Evolutionary conservation across 305 asterid species (phyloP).

Genomic region (Nicotiana rustica): DNA sequence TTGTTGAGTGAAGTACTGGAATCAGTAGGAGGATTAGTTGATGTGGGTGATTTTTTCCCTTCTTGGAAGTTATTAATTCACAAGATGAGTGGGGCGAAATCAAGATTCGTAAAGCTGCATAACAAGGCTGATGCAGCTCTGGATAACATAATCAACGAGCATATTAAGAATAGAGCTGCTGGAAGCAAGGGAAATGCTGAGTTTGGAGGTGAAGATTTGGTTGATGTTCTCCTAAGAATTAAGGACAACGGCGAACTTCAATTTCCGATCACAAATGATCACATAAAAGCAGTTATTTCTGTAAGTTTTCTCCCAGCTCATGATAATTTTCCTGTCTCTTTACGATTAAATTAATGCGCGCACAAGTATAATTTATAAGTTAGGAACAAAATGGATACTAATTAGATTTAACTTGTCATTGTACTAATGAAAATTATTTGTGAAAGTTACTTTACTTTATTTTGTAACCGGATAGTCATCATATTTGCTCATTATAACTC

Average conservation of each 20-base stretch:
- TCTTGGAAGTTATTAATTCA: slow-evolving; percentile 29
- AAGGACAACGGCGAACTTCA: slow-evolving; percentile 30
- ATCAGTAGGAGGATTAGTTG: slow-evolving; percentile 38
- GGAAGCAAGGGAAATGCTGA: neutral
- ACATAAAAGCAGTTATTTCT: slow-evolving; percentile 43
- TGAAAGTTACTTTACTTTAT: too few species aligned
- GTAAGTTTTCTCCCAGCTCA: neutral
- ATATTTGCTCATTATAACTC: too few species aligned
- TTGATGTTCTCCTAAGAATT: slow-evolving; percentile 45
- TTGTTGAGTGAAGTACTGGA: slow-evolving; percentile 24
- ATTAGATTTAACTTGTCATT: too few species aligned
- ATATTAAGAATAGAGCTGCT: neutral
- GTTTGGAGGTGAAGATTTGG: slow-evolving; percentile 31
- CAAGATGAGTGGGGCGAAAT: slow-evolving; percentile 32
- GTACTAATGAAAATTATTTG: too few species aligned
- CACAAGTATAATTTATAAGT: too few species aligned
- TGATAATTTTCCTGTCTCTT: neutral
- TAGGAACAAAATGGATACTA: too few species aligned
- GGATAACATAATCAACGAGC: too few species aligned
- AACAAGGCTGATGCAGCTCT: neutral
- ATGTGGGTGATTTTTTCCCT: slow-evolving; percentile 44
- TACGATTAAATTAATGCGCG: too few species aligned
- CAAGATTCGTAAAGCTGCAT: slow-evolving; percentile 3
- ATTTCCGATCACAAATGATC: slow-evolving; percentile 35
- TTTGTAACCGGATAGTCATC: too few species aligned